Base-by-base conservation (phyloP, 2,329 filamentous ascomycete genomes). In the Colletotrichum sp. region DNA sequence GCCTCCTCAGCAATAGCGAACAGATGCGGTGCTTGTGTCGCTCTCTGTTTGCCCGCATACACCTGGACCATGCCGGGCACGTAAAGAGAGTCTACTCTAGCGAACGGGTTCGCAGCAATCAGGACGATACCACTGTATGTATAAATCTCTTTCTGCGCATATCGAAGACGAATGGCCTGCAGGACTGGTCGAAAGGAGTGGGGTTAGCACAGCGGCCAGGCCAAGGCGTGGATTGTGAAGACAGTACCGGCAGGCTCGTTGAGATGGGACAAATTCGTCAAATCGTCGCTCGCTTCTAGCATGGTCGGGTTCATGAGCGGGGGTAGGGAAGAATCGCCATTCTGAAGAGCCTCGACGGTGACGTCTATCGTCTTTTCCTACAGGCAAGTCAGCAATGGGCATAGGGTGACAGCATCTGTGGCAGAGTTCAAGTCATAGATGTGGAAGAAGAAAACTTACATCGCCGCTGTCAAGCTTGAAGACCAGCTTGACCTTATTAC, bases 1-100 rank as follows among this genome's bases (percentile, higher is more conserved):
- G 97, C 96, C 87, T 99, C 98, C 86, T 99, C 97, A 59, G 97
- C 97, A 87, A 99, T 99, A 80, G 97, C 97, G 87, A 99, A 99
- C 82, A 99, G 88, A 92, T 99, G 97, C 71, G 97, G 97, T 75
- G 98, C 97, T 86, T 99, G 97, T 75, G 97, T 98, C 76, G 96
- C 96, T 86, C 97, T 92, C 86, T 98, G 96, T 87, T 96, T 99
- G 83, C 97, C 97, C 72, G 97, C 96, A 87, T 99, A 99, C 52
- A 99, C 96, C 86, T 99, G 97, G n/a, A 99, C 96, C 96, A 99
- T 99, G 79, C 97, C 97, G 22, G 96, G 96, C 13, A 99, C 97
- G 86, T 99, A 99, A 82, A 99, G 92, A 57, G 97, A 99, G 85
- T 99, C 97, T 80, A 99, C 96, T 79, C 97, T 92, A 70, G 98